Base-by-base conservation (phyloP, 2,329 filamentous ascomycete genomes). In the Fusarium solani-melongenae region DNA sequence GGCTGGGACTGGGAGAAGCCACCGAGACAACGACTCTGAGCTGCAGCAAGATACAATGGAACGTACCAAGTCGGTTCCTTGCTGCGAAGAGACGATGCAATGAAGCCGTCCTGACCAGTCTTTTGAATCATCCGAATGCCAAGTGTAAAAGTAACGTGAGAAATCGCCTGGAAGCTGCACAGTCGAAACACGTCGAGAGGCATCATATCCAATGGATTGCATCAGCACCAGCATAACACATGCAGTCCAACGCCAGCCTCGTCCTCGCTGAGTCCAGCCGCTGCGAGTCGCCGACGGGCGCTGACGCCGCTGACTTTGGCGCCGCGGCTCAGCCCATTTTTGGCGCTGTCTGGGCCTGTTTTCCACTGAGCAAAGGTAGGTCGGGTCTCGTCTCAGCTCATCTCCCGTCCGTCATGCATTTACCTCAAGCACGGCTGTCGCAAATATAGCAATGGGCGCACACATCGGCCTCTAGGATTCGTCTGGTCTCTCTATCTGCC, bases 371-470 rank as follows among this genome's bases (percentile, higher is more conserved):
- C 1, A 57, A 6, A 11, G 9, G 10, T 1, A 44, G 41, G 41
- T 44, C 12, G 14, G 41, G 33, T 41, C 56, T 59, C 56, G 17
- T 41, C 56, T 59, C 36, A 59, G 36, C 56, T 44, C 57, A 60
- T 46, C 41, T 60, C 20, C 39, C 24, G 17, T 44, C 39, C 17
- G 8, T 46, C 14, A 15, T 60, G 39, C 57, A 59, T 49, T 6
- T 20, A n/a, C 27, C 33, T 31, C 60, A 46, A 71, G 57, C 69
- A 70, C 55, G 57, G 58, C 44, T 67, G 73, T 70, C 62, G 59
- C 74, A 77, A 75, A 75, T 73, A 75, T 76, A 77, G 75, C 63
- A 76, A 53, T 57, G 60, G 72, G 63, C 63, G 69, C 44, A 36
- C 57, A 27, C 44, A 29, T 46, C 36, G 39, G 33, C 49, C 39